phyloP scores from a whole-genome alignment of 2,329 filamentous ascomycete genomes.

The Apiospora pterosperma region DNA sequence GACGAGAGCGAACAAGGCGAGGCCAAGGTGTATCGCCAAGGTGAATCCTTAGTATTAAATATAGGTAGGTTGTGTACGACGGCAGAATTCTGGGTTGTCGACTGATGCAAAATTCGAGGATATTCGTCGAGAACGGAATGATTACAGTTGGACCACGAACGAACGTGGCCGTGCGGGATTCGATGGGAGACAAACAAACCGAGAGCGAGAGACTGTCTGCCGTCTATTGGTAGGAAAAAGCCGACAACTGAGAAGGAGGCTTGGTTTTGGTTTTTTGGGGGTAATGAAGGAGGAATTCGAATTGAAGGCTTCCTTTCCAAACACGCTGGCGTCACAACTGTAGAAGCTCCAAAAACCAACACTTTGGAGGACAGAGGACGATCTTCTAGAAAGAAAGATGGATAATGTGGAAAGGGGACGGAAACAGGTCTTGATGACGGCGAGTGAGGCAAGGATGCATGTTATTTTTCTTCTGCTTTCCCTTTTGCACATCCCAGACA shows the following conservation, averaged over 20 bases:
- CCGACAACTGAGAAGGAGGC: neutral
- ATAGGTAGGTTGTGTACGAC: neutral
- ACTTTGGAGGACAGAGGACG: slow-evolving; percentile 1
- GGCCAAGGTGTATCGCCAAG: neutral
- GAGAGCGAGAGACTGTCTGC: neutral
- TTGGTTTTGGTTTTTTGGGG: neutral
- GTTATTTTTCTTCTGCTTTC: slow-evolving; percentile 6
- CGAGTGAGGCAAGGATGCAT: slow-evolving; percentile 4
- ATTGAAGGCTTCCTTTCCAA: neutral
- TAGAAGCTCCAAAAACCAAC: slow-evolving; percentile 1
- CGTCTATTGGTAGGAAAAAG: too few relatives aligned
- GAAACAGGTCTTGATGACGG: slow-evolving; percentile 1
- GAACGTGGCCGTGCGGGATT: neutral
- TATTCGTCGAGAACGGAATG: neutral
- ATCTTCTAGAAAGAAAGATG: slow-evolving; percentile 4
- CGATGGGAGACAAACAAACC: neutral
- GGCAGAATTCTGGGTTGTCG: neutral
- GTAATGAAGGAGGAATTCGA: neutral
- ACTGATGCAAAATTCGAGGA: neutral
- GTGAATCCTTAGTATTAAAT: neutral
- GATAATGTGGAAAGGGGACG: neutral
- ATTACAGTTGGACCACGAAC: slow-evolving; percentile 1
- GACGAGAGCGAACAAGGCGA: neutral
- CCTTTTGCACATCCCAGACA: neutral
- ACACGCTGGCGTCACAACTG: neutral